These are phyloP conservation scores for Penicillium flavigenum DNA, from an alignment of 495 filamentous ascomycete genomes.

Conservation along the genomic window DNA sequence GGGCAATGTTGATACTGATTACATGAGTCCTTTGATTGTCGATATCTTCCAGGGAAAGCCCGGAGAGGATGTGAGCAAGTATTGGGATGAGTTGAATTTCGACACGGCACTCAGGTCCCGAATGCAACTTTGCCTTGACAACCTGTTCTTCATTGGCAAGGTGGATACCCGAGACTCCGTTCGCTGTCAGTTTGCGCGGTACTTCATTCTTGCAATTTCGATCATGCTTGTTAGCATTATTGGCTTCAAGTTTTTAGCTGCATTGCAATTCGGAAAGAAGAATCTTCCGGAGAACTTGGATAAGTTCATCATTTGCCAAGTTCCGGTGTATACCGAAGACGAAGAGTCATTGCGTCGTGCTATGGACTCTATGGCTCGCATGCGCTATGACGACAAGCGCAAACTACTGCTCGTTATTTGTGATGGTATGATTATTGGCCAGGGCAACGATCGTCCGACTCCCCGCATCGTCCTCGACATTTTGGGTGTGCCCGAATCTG, in stretches of 20 bases:
- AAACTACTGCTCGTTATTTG: slow-evolving; percentile 32
- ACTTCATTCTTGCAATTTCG: slow-evolving; percentile 88
- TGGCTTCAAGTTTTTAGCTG: slow-evolving; percentile 93
- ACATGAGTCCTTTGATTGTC: slow-evolving; percentile 76
- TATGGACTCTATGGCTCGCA: slow-evolving; percentile 92
- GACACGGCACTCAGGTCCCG: slow-evolving; percentile 50
- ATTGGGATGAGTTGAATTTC: slow-evolving; percentile 71
- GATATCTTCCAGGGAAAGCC: slow-evolving; percentile 72
- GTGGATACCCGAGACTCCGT: slow-evolving; percentile 88
- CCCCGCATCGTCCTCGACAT: slow-evolving; percentile 97
- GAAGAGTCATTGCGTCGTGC: slow-evolving; percentile 95
- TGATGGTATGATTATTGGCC: slow-evolving; percentile 88
- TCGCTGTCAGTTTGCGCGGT: slow-evolving; percentile 83
- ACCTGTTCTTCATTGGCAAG: slow-evolving; percentile 92
- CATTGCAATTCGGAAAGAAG: slow-evolving; percentile 89
- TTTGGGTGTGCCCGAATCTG: slow-evolving; percentile 85
- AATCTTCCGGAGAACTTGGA: slow-evolving; percentile 92
- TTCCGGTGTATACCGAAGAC: slow-evolving; percentile 97
- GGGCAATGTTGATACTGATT: slow-evolving; percentile 61
- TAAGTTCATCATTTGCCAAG: slow-evolving; percentile 97
- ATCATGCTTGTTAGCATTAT: slow-evolving; percentile 79
- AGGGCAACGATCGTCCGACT: slow-evolving; percentile 94
- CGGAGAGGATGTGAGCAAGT: slow-evolving; percentile 78
- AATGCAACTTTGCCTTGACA: slow-evolving; percentile 87
- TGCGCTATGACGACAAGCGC: slow-evolving; percentile 93